Conservation (phyloP, 306 rosid species). For the Prunus fruticosa region DNA sequence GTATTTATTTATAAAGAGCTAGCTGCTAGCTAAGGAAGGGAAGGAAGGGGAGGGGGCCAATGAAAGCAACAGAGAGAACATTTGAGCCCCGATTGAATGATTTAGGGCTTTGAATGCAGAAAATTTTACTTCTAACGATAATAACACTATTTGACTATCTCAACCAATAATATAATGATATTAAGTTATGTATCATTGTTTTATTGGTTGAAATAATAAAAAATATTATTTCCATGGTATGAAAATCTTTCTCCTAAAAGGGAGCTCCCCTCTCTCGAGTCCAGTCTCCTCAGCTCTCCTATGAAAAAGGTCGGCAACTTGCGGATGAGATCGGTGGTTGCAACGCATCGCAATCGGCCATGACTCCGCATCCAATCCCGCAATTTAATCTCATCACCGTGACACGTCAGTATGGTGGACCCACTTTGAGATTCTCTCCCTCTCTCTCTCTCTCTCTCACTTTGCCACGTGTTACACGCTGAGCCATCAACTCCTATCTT, state of each 20-base stretch:
- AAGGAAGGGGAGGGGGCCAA: background rate
- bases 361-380: slow-evolving; percentile 30
- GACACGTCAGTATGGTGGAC: background rate
- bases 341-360: slow-evolving; percentile 13
- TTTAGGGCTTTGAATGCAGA: background rate
- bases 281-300: no score
- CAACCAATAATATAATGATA: rapidly evolving
- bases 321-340: slow-evolving; percentile 46
- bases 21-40: no score
- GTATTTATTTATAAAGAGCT: no score
- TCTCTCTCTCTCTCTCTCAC: background rate
- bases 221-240: no score
- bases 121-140: no score
- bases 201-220: no score
- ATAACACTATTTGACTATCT: rapidly evolving
- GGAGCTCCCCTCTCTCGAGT: no score
- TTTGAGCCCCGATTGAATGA: background rate
- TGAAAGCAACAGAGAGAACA: slow-evolving; percentile 7
- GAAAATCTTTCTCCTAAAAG: no score
- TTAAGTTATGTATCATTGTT: rapidly evolving
- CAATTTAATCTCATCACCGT: slow-evolving; percentile 40
- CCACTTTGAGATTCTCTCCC: background rate
- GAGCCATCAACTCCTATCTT: background rate
- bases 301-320: background rate
- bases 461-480: slow-evolving; percentile 39